Conservation (phyloP, 441 rosid genomes). For the Bruguiera hainesii region DNA sequence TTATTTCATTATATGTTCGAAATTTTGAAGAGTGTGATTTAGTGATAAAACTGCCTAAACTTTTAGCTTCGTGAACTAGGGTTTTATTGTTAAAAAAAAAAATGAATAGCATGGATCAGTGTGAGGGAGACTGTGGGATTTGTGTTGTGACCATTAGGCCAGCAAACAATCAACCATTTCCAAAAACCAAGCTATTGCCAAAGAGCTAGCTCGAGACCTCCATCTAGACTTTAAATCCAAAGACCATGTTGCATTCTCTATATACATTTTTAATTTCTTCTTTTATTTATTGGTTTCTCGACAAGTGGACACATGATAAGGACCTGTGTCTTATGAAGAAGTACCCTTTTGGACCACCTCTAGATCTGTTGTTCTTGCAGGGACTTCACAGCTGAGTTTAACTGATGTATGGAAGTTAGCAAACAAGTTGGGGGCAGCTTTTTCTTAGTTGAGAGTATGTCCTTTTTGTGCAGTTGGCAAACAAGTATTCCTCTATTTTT, state of each 20-base stretch:
- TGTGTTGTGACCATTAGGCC: not conserved
- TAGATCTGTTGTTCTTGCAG: not conserved
- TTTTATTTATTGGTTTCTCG: not conserved
- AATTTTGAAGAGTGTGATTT: too few relatives aligned
- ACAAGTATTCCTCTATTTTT: too few relatives aligned
- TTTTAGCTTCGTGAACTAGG: too few relatives aligned
- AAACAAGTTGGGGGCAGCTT: not conserved
- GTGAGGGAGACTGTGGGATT: too few relatives aligned
- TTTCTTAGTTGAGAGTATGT: not conserved
- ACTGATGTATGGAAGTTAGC: constrained; percentile 8
- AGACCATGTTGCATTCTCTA: not conserved
- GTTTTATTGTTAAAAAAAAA: too few relatives aligned
- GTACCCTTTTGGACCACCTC: constrained; percentile 8
- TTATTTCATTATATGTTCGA: too few relatives aligned
- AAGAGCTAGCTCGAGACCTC: not conserved
- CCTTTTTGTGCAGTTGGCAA: too few relatives aligned
- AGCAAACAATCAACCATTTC: not conserved
- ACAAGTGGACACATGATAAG: not conserved
- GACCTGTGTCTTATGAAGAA: constrained; percentile 3
- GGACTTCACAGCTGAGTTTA: not conserved
- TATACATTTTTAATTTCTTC: not conserved
- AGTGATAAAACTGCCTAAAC: too few relatives aligned
- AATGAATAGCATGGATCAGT: too few relatives aligned
- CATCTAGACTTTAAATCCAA: not conserved
- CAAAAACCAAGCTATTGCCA: not conserved